Evolutionary conservation across 1,284 basidiomycete genomes (phyloP), one percentile per base, ranked within the genome.

Genomic region (Neonothopanus nambi): DNA sequence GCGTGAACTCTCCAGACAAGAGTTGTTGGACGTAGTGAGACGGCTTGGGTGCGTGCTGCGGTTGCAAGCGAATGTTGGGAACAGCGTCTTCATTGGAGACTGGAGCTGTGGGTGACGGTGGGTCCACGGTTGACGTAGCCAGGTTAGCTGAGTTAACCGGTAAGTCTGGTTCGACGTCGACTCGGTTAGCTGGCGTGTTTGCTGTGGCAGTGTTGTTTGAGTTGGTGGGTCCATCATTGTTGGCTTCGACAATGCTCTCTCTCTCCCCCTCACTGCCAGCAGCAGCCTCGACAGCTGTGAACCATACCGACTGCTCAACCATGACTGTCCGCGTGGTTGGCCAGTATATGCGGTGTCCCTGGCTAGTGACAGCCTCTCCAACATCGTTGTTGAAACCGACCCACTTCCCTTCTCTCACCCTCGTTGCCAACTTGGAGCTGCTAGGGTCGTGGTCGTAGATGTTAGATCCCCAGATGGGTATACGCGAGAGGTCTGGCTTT

Each of bases 341-440:
- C 47, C 47, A 48, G 24, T 48, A 48, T 6, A 48, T 20, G 5
- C 21, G 17, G 35, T 38, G 47, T 4, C 47, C 47, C 23, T 48
- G 30, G 21, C 47, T 48, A 17, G 37, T 30, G 33, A 11, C 13
- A 7, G 13, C n/a, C 7, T 37, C 68, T 18, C 64, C 65, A 38
- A 56, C 60, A 1, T 59, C 55, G 1, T 15, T 17, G 38, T 64
- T 62, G 39, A 61, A 64, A 0, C 70, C 70, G 2, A 71, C 50
- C 59, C 61, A 72, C 0, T 49, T 56, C 0, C 62, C 69, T 20
- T 54, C 56, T 8, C 54, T 42, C 8, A 59, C 63, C 5, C 56
- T 52, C 0, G 54, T 40, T 0, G 57, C 62, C 5, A 70, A 56
- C 51, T 71, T 70, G 3, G 26, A 6, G 26, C 35, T 0, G 17